Evolutionary conservation across 345 rosid species (phyloP).

Genomic region (Aquilaria yunnanensis): DNA sequence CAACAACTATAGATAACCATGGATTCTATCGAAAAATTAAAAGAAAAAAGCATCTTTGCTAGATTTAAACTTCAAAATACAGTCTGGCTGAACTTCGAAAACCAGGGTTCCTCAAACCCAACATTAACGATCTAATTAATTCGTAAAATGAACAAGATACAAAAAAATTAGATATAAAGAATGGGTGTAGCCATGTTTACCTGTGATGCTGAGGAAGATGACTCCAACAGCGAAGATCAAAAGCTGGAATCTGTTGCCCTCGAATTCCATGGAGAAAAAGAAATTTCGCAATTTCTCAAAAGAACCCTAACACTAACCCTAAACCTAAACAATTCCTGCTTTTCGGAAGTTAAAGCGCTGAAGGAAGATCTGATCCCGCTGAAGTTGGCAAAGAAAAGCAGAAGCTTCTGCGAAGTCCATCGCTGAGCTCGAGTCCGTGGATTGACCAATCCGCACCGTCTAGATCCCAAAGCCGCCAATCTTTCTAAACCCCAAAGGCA

Average conservation of each 20-base stretch:
- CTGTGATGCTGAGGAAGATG: slow-evolving; percentile 63
- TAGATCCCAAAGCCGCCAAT: too few relatives aligned
- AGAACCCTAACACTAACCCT: too few relatives aligned
- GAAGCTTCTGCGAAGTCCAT: too few relatives aligned
- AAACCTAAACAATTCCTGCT: too few relatives aligned
- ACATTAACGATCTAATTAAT: neutral
- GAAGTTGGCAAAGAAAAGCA: too few relatives aligned
- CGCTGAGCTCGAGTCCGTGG: too few relatives aligned
- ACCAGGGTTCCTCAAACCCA: neutral
- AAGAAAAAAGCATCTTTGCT: neutral
- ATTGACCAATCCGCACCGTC: too few relatives aligned
- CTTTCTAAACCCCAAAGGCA: too few relatives aligned
- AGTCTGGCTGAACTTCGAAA: neutral
- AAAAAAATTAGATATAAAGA: neutral
- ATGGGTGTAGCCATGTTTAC: slow-evolving; percentile 20
- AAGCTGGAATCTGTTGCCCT: slow-evolving; percentile 40
- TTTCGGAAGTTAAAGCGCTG: too few relatives aligned
- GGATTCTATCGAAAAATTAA: neutral
- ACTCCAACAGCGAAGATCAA: slow-evolving; percentile 44
- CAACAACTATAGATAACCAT: neutral
- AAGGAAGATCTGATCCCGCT: too few relatives aligned
- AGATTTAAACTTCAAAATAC: neutral
- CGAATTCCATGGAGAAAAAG: slow-evolving; percentile 43
- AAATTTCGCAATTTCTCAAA: too few relatives aligned
- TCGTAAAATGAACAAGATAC: neutral